Base-by-base conservation (phyloP, 352 stramenopile genomes). In the Phytopythium boreale region DNA sequence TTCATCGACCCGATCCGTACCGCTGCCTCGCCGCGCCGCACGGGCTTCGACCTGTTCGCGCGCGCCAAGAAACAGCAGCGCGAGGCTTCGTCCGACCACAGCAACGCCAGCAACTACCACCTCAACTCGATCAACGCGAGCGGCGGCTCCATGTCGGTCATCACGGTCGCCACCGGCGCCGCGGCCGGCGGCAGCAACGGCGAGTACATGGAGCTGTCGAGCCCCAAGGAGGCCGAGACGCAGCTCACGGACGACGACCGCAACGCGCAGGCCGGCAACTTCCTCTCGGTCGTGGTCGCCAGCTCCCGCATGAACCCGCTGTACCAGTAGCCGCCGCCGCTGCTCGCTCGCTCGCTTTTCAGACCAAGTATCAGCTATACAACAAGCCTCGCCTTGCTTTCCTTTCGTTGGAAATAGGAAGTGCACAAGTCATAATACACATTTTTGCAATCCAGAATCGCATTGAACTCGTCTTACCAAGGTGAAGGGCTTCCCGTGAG, bases 1-100 rank as follows among this genome's bases (percentile, higher is more conserved):
- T 92, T 91, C 62, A 92, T 93, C 39, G 79, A 90, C 51, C 81
- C 80, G 4, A 76, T 80, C 20, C 55, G 66, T 4, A 69, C 66
- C 0, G 59, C 66, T 24, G 74, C 70, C 9, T 68, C 68, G 8
- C 64, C 68, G 14, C 69, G 59, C n/a, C 56, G 67, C 34, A 71
- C 61, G 26, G 61, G 58, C 27, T 70, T 69, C 20, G 68, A 59
- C 20, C 49, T 72, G 20, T 31, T 69, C 29, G 24, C 70, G 6
- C 26, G 22, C 22, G 27, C 41, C 39, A 26, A 36, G n/a, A 60
- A 50, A n/a, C 55, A 59, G 41, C 46, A 74, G 63, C 56, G 43
- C 59, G n/a, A 73, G 60, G 37, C 68, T 53, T 59, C 52, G 19
- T 59, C 52, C 31, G 52, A 59, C 29, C 51, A 43, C 51, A 57